Conservation (phyloP, 2,329 filamentous ascomycete genomes). For the Aspergillus sp. region DNA sequence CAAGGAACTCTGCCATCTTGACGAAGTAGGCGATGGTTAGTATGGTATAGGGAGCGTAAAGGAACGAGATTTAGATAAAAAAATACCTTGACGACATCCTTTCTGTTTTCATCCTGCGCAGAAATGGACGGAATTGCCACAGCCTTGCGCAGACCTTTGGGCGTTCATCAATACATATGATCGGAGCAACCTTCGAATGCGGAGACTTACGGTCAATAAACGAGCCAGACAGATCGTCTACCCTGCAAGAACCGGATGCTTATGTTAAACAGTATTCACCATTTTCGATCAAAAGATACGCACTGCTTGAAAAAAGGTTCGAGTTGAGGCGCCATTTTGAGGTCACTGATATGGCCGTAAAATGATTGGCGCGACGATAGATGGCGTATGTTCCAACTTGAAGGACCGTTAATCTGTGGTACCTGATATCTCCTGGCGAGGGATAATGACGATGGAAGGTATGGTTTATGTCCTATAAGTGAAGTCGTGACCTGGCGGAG, state of each 20-base stretch:
- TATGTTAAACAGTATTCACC: conserved; percentile 1
- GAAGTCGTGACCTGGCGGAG: conserved; percentile 30
- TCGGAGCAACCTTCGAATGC: not conserved
- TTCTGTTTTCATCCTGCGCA: conserved; percentile 81
- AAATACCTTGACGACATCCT: conserved; percentile 78
- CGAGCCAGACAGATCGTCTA: conserved; percentile 72
- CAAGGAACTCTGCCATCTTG: conserved; percentile 89
- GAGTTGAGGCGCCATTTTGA: conserved; percentile 84
- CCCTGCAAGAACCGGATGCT: conserved; percentile 38
- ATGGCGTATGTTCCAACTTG: conserved; percentile 9
- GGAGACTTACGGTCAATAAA: conserved; percentile 73
- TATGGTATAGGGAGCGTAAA: not conserved
- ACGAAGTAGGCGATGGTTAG: conserved; percentile 3
- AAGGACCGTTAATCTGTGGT: not conserved
- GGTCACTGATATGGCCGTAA: conserved; percentile 47
- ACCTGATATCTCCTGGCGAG: conserved; percentile 3
- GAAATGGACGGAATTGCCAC: conserved; percentile 97
- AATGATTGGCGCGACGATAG: conserved; percentile 34
- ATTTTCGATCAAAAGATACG: conserved; percentile 17
- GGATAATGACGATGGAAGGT: conserved; percentile 6
- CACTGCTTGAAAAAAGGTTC: conserved; percentile 87
- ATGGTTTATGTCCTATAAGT: conserved; percentile 19
- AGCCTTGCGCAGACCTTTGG: conserved; percentile 69
- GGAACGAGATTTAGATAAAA: not conserved
- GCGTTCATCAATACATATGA: conserved; percentile 7